These are phyloP conservation scores for Pythium pectinolyticum DNA, from an alignment of 352 stramenopile genomes.

Conservation along the genomic window DNA sequence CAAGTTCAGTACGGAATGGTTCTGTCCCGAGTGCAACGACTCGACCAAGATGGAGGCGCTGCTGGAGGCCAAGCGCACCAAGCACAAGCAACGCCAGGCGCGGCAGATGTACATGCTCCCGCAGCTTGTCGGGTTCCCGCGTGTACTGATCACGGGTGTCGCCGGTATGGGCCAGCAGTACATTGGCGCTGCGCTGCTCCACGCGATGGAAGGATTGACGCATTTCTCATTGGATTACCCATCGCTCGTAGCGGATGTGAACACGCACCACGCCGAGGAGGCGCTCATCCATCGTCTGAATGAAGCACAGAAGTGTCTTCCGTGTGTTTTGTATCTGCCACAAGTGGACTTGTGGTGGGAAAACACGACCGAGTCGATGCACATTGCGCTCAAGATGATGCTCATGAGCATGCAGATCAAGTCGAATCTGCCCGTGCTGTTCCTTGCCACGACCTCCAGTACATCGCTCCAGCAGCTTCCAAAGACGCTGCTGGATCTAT, in stretches of 20 bases:
- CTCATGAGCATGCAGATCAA: slow-evolving; percentile 70
- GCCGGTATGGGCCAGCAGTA: slow-evolving; percentile 75
- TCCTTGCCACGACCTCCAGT: slow-evolving; percentile 69
- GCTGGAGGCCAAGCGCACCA: slow-evolving; percentile 23
- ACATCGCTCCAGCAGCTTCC: slow-evolving; percentile 38
- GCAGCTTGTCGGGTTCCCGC: slow-evolving; percentile 59
- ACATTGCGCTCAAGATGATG: slow-evolving; percentile 80
- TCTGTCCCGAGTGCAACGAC: slow-evolving; percentile 54
- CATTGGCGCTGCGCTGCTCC: slow-evolving; percentile 60
- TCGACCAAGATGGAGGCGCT: slow-evolving; percentile 29
- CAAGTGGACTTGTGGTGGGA: slow-evolving; percentile 78
- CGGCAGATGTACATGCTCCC: slow-evolving; percentile 41
- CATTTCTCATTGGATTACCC: slow-evolving; percentile 84
- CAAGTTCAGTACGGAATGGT: slow-evolving; percentile 37
- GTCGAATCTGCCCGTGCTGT: slow-evolving; percentile 68
- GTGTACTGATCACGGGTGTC: slow-evolving; percentile 61
- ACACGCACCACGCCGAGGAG: slow-evolving; percentile 68
- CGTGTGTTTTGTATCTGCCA: slow-evolving; percentile 79
- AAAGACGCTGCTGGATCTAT: slow-evolving; percentile 55
- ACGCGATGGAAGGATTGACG: slow-evolving; percentile 72
- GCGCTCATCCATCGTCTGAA: slow-evolving; percentile 69
- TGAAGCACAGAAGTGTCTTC: slow-evolving; percentile 75
- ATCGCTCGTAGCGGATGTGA: slow-evolving; percentile 67
- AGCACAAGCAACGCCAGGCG: slow-evolving; percentile 21
- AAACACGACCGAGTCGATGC: slow-evolving; percentile 72